Percentiles rank a stretch among this genome's conserved stretches.
phyloP scores from a whole-genome alignment of 1,284 basidiomycete species.

The Porogramme epimiltina region DNA sequence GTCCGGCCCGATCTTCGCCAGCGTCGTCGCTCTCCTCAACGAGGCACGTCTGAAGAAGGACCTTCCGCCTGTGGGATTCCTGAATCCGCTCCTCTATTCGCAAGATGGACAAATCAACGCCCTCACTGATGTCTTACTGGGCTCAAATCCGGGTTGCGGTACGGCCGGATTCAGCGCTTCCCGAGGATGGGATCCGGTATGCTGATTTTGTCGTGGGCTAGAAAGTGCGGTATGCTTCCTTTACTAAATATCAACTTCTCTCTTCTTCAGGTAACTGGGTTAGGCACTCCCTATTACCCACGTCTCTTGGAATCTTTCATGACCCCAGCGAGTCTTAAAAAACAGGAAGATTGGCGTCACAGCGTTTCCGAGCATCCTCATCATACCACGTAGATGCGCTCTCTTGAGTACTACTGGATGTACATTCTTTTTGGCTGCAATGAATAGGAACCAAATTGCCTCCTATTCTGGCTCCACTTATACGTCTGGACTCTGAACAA shows the following conservation, averaged over 20 bases:
- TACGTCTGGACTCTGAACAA: no score
- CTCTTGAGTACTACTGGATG: no score
- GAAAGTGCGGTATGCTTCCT: neutral
- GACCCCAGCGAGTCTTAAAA: no score
- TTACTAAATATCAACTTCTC: neutral
- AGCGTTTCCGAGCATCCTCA: no score
- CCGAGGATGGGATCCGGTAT: neutral
- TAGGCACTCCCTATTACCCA: slow-evolving; percentile 61
- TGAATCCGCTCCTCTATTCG: slow-evolving; percentile 60
- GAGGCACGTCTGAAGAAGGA: slow-evolving; percentile 52
- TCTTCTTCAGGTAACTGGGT: slow-evolving; percentile 49
- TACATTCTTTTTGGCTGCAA: no score
- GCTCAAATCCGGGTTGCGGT: slow-evolving; percentile 46
- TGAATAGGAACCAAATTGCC: no score
- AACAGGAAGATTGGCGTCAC: no score
- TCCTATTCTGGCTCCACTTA: no score
- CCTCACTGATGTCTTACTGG: slow-evolving; percentile 62
- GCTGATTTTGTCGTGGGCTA: neutral
- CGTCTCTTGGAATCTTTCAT: no score
- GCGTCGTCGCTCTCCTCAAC: slow-evolving; percentile 58
- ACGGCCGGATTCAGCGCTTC: neutral
- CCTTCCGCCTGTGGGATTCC: slow-evolving; percentile 55
- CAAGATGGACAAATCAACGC: slow-evolving; percentile 40
- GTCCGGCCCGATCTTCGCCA: slow-evolving; percentile 60
- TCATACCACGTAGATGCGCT: no score